Evolutionary conservation across 768 basidiomycete species (phyloP).

Genomic region (Hirschioporus abietinus): DNA sequence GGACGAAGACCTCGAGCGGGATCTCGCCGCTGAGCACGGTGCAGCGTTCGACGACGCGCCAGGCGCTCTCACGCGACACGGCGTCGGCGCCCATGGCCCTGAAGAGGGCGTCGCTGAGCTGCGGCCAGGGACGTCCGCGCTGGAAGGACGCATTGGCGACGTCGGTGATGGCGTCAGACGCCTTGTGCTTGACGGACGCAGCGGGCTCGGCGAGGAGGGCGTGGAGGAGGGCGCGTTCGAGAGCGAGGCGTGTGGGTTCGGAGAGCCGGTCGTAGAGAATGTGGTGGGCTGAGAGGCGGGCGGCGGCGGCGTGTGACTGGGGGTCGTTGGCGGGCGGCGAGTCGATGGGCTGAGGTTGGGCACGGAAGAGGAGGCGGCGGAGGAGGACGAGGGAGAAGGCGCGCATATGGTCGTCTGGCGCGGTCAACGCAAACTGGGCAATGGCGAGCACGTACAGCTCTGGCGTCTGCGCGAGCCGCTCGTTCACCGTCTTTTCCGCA

Average conservation of each 20-base stretch:
- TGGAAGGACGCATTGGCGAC: slow-evolving; percentile 70
- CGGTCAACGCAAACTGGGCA: slow-evolving; percentile 70
- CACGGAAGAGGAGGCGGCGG: slow-evolving; percentile 70
- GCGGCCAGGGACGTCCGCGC: slow-evolving; percentile 66
- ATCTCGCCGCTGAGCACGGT: slow-evolving; percentile 27
- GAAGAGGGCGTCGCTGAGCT: slow-evolving; percentile 26
- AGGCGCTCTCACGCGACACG: slow-evolving; percentile 50
- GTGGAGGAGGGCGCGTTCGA: slow-evolving; percentile 69
- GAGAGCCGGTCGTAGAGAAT: slow-evolving; percentile 77
- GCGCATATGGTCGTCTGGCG: slow-evolving; percentile 82
- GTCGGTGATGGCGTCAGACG: slow-evolving; percentile 72
- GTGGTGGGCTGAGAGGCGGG: slow-evolving; percentile 36
- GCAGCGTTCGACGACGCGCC: slow-evolving; percentile 64
- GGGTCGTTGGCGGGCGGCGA: slow-evolving; percentile 55
- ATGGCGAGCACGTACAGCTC: slow-evolving; percentile 76
- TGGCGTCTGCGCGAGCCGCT: slow-evolving; percentile 69
- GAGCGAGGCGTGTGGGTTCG: slow-evolving; percentile 53
- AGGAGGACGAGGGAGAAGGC: slow-evolving; percentile 80
- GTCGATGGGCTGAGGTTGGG: slow-evolving; percentile 35
- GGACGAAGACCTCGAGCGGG: background rate
- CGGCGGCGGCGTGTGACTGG: slow-evolving; percentile 65
- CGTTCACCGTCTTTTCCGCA: slow-evolving; percentile 79
- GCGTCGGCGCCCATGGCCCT: slow-evolving; percentile 14
- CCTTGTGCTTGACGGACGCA: slow-evolving; percentile 57
- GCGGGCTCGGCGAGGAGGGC: slow-evolving; percentile 59